Base-by-base conservation (phyloP, 129 eudicot species). In the Arctium minus region DNA sequence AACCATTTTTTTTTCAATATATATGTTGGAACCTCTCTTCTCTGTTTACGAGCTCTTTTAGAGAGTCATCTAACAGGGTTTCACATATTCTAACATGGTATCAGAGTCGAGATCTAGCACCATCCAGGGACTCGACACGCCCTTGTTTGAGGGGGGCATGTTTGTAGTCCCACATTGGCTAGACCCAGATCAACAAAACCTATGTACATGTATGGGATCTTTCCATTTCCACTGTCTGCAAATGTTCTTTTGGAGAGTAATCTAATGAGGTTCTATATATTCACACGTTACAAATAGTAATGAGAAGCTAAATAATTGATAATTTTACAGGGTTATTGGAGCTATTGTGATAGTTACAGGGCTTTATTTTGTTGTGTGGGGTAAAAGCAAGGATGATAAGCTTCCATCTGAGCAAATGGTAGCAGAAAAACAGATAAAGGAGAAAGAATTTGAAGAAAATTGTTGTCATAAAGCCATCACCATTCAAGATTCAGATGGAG, bases 301-400 rank as follows among this genome's bases (percentile, higher is more conserved):
- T 29, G 17, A 74, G 2, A 18, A 1, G 31, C 65, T 72, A 56
- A 36, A 18, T 85, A 42, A 42, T 64, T 70, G n/a, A 74, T 1
- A 12, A 38, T 64, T 78, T 79, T 38, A 82, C 92, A 95, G 97
- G 90, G 78, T 95, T 69, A 80, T 92, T 30, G 97, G 97, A 32
- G 97, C 97, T 69, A 42, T 86, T 74, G 87, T 91, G 22, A 93
- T 95, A 53, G 92, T 95, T 39, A 62, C 76, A 5, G 98, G 98
- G 70, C 94, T 95, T 53, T 95, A 92, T 78, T 85, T 90, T 74
- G 97, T 92, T 44, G 89, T 95, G 0, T 91, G 98, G 97, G 98
- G 98, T 67, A 91, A 92, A 81, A 89, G 91, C 87, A 90, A 92
- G 67, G 98, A 92, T 80, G 80, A 87, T 48, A 77, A 88, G 46